Conservation (phyloP, 805 yeast species). For the Sugiyamaella americana region DNA sequence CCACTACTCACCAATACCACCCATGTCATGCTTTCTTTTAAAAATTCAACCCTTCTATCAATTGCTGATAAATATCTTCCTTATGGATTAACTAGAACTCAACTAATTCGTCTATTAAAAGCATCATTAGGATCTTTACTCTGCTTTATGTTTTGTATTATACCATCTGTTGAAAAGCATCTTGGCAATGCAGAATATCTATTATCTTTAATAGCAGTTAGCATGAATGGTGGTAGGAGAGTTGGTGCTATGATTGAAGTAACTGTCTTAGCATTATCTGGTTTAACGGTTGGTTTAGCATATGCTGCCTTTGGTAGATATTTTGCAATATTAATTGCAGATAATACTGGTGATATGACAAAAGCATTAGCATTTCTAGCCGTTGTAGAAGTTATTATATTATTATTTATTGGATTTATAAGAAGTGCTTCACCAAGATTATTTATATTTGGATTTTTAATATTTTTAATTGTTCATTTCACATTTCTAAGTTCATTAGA, state of each 20-base stretch:
- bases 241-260: conserved; percentile 44
- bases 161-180: conserved; percentile 32
- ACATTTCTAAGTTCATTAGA: conserved; percentile 37
- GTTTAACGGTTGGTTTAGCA: conserved; percentile 39
- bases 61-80: conserved; percentile 6
- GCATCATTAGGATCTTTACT: conserved; percentile 20
- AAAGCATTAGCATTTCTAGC: conserved; percentile 41
- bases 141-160: conserved; percentile 38
- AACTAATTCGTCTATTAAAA: conserved; percentile 17
- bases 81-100: conserved; percentile 12
- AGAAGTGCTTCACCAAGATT: conserved; percentile 43
- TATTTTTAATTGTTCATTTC: conserved; percentile 48
- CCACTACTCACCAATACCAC: too few relatives aligned
- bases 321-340: conserved; percentile 37
- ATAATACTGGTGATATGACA: conserved; percentile 21
- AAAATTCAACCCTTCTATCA: background rate
- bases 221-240: conserved; percentile 46
- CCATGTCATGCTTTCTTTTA: too few relatives aligned
- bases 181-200: conserved; percentile 41
- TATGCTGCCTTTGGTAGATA: conserved; percentile 39
- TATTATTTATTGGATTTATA: conserved; percentile 46
- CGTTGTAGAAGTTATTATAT: conserved; percentile 41
- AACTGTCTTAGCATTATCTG: conserved; percentile 37
- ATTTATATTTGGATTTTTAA: conserved; percentile 42
- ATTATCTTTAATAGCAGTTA: conserved; percentile 42